A percentile compares a stretch with the other conserved stretches of the same genome.
Conservation (phyloP, 805 yeast species). For the Blastobotrys chiropterorum region DNA sequence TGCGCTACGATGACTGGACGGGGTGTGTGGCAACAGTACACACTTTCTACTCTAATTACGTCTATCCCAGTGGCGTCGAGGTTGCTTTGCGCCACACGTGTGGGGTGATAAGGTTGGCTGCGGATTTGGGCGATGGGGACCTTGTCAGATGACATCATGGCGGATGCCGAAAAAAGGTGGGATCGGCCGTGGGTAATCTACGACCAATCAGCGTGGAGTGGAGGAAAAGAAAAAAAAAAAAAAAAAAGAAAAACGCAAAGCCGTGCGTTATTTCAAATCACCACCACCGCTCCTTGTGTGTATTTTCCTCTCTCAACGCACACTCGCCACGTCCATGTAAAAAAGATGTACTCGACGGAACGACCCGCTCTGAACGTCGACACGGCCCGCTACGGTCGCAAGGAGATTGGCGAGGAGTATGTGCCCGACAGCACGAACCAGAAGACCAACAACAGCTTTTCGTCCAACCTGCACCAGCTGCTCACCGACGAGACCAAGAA, state of each 20-base stretch:
- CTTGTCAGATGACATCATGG: not conserved
- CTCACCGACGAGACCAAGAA: not conserved
- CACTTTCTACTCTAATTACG: too few species aligned
- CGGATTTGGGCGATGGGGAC: not conserved
- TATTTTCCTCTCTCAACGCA: too few species aligned
- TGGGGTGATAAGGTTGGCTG: not conserved
- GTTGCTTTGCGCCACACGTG: not conserved
- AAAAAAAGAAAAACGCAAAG: not conserved
- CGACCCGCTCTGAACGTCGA: not conserved
- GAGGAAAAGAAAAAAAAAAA: not conserved
- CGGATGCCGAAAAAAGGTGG: not conserved
- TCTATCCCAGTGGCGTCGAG: not conserved
- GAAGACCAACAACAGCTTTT: not conserved
- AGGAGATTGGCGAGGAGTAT: not conserved
- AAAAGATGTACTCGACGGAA: not conserved
- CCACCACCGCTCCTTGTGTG: not conserved
- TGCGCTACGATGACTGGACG: too few species aligned
- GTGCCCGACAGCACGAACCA: not conserved
- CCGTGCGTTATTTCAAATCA: not conserved
- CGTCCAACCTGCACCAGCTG: not conserved
- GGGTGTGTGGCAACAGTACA: too few species aligned
- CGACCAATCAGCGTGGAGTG: not conserved
- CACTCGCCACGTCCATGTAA: not conserved
- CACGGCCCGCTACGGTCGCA: not conserved
- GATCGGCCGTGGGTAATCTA: not conserved